phyloP scores from a whole-genome alignment of 164 flowering plant species.

The Vitis cinerea region DNA sequence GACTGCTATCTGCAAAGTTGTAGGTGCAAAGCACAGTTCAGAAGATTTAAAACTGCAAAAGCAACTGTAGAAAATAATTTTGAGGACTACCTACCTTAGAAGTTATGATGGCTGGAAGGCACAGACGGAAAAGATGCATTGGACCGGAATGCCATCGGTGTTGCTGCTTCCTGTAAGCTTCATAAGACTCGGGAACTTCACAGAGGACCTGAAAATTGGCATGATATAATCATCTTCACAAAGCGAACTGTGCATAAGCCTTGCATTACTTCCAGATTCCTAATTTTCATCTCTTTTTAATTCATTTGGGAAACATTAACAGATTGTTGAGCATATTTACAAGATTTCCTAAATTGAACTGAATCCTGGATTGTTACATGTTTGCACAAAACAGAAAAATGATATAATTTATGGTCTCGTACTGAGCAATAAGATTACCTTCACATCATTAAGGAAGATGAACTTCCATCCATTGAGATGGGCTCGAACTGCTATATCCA shows the following conservation, averaged over 20 bases:
- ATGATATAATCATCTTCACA: too few relatives aligned
- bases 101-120: conserved; percentile 8
- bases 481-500: conserved; percentile 15
- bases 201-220: conserved; percentile 9
- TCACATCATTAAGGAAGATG: conserved; percentile 17
- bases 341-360: too few relatives aligned
- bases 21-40: not conserved
- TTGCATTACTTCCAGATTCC: too few relatives aligned
- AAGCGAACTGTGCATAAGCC: too few relatives aligned
- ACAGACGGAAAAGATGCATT: conserved; percentile 17
- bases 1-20: conserved; percentile 16
- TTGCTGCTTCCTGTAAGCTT: conserved; percentile 20
- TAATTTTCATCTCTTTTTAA: too few relatives aligned
- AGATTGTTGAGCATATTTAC: too few relatives aligned
- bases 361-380: too few relatives aligned
- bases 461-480: conserved; percentile 19
- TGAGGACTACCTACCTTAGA: conserved; percentile 12
- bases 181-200: conserved; percentile 20
- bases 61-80: too few relatives aligned
- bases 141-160: conserved; percentile 28
- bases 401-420: too few relatives aligned
- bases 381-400: too few relatives aligned
- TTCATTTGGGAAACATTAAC: too few relatives aligned
- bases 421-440: not conserved
- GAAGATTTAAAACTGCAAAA: not conserved